Conservation (phyloP, 1,284 basidiomycete species). For the Trametes polyzona region DNA sequence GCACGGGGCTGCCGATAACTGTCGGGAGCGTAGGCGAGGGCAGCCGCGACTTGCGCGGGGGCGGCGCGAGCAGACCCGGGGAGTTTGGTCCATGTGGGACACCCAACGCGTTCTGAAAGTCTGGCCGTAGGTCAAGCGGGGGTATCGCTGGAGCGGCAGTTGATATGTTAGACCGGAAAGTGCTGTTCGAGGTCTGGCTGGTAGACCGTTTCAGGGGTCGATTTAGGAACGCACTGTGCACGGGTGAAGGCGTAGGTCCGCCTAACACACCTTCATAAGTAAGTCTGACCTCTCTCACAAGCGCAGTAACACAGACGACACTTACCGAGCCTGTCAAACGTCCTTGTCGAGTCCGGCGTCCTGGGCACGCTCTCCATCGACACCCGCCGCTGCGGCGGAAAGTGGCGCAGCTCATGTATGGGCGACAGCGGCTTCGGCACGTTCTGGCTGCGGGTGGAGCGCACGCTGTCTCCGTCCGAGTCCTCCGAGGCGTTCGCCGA, state of each 20-base stretch:
- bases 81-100: conserved; percentile 22
- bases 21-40: conserved; percentile 33
- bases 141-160: conserved; percentile 52
- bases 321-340: conserved; percentile 28
- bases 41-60: conserved; percentile 37
- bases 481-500: conserved; percentile 28
- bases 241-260: conserved; percentile 6
- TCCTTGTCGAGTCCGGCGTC: conserved; percentile 36
- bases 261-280: no score
- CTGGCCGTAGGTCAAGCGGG: conserved; percentile 58
- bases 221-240: conserved; percentile 51
- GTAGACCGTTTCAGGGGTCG: conserved; percentile 59
- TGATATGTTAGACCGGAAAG: conserved; percentile 48
- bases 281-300: no score
- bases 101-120: conserved; percentile 46
- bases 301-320: conserved; percentile 5
- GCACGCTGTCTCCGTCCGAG: conserved; percentile 26
- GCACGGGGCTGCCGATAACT: conserved; percentile 30
- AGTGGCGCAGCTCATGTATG: conserved; percentile 32
- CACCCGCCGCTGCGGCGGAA: conserved; percentile 26
- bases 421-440: conserved; percentile 33
- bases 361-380: conserved; percentile 34
- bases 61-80: conserved; percentile 34
- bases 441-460: conserved; percentile 15
- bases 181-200: conserved; percentile 61